phyloP scores from a whole-genome alignment of 1,284 basidiomycete species.

The Irpex sp. region DNA sequence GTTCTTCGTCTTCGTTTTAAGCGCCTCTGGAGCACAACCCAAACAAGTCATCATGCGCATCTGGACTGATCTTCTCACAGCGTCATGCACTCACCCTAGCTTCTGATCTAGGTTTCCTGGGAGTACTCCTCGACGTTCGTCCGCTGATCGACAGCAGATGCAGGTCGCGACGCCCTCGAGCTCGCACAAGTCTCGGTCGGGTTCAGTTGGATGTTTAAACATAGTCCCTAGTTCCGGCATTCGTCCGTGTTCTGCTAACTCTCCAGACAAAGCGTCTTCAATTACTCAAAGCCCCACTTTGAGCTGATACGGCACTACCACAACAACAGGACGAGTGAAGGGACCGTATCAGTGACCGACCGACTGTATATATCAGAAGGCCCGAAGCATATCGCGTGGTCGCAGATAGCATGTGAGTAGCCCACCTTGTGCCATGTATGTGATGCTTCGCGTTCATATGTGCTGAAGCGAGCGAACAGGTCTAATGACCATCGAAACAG shows the following conservation, averaged over 20 bases:
- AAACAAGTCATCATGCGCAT: background rate
- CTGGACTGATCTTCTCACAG: background rate
- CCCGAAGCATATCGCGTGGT: background rate
- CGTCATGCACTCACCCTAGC: too few species aligned
- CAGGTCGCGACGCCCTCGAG: background rate
- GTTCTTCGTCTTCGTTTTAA: background rate
- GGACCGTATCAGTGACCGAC: background rate
- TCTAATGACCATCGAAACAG: constrained; percentile 1
- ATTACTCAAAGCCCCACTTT: background rate
- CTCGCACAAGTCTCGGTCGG: constrained; percentile 1
- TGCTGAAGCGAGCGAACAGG: background rate
- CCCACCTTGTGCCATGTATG: background rate
- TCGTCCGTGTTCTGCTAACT: background rate
- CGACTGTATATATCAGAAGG: constrained; percentile 3
- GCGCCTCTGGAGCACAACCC: background rate
- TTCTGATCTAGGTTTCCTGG: background rate
- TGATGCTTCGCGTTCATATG: background rate
- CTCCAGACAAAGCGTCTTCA: background rate
- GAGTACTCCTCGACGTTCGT: background rate
- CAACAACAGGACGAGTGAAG: background rate
- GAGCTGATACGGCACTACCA: background rate
- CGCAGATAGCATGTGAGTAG: constrained; percentile 11
- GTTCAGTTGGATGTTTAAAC: background rate
- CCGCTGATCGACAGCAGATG: background rate
- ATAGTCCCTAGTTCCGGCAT: background rate